Percentiles rank a stretch among this genome's conserved stretches.
These are phyloP conservation scores for Ophiosphaerella herpotricha DNA, from an alignment of 2,329 filamentous ascomycete genomes.

Conservation along the genomic window DNA sequence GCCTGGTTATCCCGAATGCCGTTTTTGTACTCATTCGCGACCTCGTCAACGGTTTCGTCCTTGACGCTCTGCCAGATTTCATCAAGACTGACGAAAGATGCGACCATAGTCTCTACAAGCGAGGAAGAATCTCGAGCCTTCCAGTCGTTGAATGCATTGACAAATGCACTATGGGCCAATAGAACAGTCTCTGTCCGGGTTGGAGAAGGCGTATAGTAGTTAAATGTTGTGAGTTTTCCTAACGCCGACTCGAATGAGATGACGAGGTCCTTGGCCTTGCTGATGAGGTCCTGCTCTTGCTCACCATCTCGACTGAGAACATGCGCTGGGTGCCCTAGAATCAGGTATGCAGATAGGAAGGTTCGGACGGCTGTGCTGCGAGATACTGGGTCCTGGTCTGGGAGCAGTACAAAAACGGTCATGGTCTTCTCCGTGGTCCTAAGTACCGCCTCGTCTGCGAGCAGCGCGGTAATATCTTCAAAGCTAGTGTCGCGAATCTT, in stretches of 20 bases:
- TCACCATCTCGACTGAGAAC: slow-evolving; percentile 76
- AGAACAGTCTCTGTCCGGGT: slow-evolving; percentile 66
- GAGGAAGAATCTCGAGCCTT: slow-evolving; percentile 79
- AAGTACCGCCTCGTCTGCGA: slow-evolving; percentile 70
- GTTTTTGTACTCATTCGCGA: slow-evolving; percentile 75
- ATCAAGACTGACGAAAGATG: slow-evolving; percentile 82
- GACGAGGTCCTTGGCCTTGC: slow-evolving; percentile 76
- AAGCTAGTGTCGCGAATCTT: slow-evolving; percentile 72
- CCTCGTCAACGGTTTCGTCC: slow-evolving; percentile 73
- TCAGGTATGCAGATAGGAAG: slow-evolving; percentile 79
- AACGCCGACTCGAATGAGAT: slow-evolving; percentile 78
- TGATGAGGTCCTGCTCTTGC: slow-evolving; percentile 72
- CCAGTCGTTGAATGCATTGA: slow-evolving; percentile 81
- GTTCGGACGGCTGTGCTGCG: slow-evolving; percentile 72
- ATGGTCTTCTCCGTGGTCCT: slow-evolving; percentile 69
- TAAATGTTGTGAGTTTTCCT: slow-evolving; percentile 66
- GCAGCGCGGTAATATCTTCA: slow-evolving; percentile 71
- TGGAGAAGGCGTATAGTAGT: slow-evolving; percentile 69
- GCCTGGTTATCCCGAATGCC: slow-evolving; percentile 82
- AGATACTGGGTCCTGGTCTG: slow-evolving; percentile 62
- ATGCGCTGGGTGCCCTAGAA: slow-evolving; percentile 76
- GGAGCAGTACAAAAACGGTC: slow-evolving; percentile 67
- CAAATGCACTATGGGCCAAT: slow-evolving; percentile 73
- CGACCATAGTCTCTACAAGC: slow-evolving; percentile 81
- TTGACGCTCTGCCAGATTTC: slow-evolving; percentile 84